Evolutionary conservation across 345 rosid species (phyloP).

Genomic region (Mallotus nudiflorus): DNA sequence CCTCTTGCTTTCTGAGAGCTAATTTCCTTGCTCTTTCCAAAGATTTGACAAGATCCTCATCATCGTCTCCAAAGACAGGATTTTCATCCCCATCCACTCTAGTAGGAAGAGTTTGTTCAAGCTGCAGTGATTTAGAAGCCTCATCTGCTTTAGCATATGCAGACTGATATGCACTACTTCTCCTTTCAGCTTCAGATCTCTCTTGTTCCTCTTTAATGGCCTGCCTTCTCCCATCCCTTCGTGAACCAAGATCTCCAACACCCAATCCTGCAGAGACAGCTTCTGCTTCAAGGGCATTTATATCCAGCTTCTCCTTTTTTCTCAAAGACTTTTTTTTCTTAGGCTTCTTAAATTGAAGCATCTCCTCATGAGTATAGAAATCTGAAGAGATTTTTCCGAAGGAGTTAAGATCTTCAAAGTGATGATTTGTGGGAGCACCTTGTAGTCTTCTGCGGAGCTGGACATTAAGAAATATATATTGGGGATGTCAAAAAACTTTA

Average conservation of each 20-base stretch:
- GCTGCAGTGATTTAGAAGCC: constrained; percentile 72
- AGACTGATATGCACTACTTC: constrained; percentile 66
- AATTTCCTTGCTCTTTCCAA: constrained; percentile 79
- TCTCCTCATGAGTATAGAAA: constrained; percentile 84
- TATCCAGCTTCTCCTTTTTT: constrained; percentile 83
- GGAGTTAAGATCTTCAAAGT: constrained; percentile 64
- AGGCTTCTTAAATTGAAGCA: constrained; percentile 84
- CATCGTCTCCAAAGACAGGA: constrained; percentile 65
- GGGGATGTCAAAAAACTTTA: not conserved
- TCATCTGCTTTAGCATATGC: constrained; percentile 89
- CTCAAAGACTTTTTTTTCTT: constrained; percentile 86
- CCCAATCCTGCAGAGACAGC: constrained; percentile 84
- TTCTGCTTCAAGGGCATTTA: constrained; percentile 89
- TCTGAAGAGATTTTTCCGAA: constrained; percentile 71
- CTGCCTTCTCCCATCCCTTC: constrained; percentile 78
- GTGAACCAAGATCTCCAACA: constrained; percentile 88
- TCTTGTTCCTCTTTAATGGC: constrained; percentile 78
- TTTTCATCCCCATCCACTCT: constrained; percentile 60
- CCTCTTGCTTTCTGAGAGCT: constrained; percentile 71
- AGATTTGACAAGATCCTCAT: constrained; percentile 73
- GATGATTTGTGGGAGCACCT: constrained; percentile 51
- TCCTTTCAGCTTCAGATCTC: constrained; percentile 71
- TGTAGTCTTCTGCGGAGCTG: constrained; percentile 87
- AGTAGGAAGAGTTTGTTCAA: constrained; percentile 53
- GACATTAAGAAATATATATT: constrained; percentile 7